Base-by-base conservation (phyloP, 2,329 filamentous ascomycete species). In the Lasiodiplodia hormozganensis region DNA sequence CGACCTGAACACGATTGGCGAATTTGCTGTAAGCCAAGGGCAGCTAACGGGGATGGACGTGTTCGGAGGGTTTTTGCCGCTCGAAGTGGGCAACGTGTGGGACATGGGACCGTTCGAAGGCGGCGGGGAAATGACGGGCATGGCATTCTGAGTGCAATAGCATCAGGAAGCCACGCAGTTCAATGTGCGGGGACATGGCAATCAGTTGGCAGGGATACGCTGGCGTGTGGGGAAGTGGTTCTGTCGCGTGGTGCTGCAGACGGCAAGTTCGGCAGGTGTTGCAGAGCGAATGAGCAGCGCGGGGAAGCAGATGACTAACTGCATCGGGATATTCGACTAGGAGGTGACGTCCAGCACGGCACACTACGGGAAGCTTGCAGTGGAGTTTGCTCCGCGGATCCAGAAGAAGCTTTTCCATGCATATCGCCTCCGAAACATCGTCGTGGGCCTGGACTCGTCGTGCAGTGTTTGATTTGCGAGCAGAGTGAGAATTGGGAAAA, bases 1-100 rank as follows among this genome's bases (percentile, higher is more conserved):
- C 3, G 82, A 84, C 73, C 73, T 84, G 3, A 75, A 79, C 69
- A 82, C 82, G 16, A 82, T 84, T 16, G 82, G 82, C 6, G 82
- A 84, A 40, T 84, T 84, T 69, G 83, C 82, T 0, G 79, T 84
- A 64, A 82, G 82, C 72, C 82, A 82, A 0, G 76, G 76, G 16
- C 52, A 60, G 34, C 28, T 57, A 16, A 57, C 58, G 12, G 67
- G 60, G 18, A 53, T 56, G 36, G 60, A 56, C 38, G 51, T 64
- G 36, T 79, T 76, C 74, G 74, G 74, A 18, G 78, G 78, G 0
- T 80, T 80, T 34, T 58, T 80, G 62, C 78, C 78, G 1, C 67
- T 79, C 25, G 78, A 80, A 70, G 76, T 80, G 76, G 77, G 77
- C 0, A 72, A 71, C 47, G 73, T 74, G 53, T 73, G 70, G 11